Percentiles rank a stretch among this genome's conserved stretches.
Evolutionary conservation across 257 asterid genomes (phyloP).

Genomic region (Jasminum sambac): DNA sequence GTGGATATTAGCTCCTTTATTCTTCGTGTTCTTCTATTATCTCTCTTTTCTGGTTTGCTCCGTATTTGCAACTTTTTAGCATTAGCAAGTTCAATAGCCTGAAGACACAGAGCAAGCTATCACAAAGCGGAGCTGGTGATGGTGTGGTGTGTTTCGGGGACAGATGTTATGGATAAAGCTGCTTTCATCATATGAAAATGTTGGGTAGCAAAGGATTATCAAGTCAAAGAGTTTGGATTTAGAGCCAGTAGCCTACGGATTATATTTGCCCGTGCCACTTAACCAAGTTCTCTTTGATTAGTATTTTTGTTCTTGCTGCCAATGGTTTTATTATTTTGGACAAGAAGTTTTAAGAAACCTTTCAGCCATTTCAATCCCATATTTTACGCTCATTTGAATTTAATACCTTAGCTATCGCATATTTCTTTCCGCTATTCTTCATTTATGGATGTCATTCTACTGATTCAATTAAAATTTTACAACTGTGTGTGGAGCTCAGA

Average conservation of each 20-base stretch:
- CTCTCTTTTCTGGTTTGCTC: too few relatives aligned
- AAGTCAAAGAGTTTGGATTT: background rate
- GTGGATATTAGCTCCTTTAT: constrained; percentile 35
- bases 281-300: background rate
- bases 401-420: background rate
- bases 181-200: background rate
- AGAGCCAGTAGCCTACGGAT: constrained; percentile 2
- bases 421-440: background rate
- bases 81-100: too few relatives aligned
- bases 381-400: background rate
- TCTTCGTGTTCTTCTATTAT: background rate
- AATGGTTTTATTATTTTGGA: background rate
- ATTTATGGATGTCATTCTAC: background rate
- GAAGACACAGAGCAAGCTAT: background rate
- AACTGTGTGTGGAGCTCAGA: constrained; percentile 35
- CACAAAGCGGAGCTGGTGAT: background rate
- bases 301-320: constrained; percentile 3
- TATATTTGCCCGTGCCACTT: background rate
- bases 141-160: background rate
- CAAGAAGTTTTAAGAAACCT: background rate
- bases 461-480: constrained; percentile 24
- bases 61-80: too few relatives aligned
- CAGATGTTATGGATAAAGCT: background rate
- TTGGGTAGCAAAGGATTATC: background rate
- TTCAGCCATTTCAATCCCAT: background rate